Percentiles rank a stretch among this genome's conserved stretches.
Evolutionary conservation across 1,139 yeast genomes (phyloP).

Genomic region (Yamadazyma pseudoaaseri): DNA sequence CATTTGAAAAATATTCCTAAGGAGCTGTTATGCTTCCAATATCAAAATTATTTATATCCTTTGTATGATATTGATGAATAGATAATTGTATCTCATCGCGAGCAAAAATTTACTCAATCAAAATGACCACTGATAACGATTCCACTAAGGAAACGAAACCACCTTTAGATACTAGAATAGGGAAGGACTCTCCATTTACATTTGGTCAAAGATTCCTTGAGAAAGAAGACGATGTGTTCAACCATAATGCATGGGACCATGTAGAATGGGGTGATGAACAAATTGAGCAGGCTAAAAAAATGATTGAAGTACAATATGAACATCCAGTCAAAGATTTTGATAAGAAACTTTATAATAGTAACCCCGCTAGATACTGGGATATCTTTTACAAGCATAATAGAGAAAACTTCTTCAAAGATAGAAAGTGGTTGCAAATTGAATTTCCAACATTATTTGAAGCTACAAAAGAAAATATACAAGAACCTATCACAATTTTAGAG

Average conservation of each 20-base stretch:
- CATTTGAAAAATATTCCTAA: slow-evolving; percentile 1
- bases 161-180: slow-evolving; percentile 57
- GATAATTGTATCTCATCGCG: slow-evolving; percentile 8
- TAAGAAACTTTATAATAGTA: slow-evolving; percentile 70
- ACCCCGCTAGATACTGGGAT: slow-evolving; percentile 96
- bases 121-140: slow-evolving; percentile 4
- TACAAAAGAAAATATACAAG: slow-evolving; percentile 61
- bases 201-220: slow-evolving; percentile 84
- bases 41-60: slow-evolving; percentile 3
- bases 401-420: slow-evolving; percentile 92
- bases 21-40: slow-evolving; percentile 4
- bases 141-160: slow-evolving; percentile 17
- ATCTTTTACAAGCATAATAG: slow-evolving; percentile 85
- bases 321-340: slow-evolving; percentile 86
- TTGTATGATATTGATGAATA: slow-evolving; percentile 9
- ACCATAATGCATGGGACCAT: slow-evolving; percentile 97
- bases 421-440: slow-evolving; percentile 95
- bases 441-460: slow-evolving; percentile 83
- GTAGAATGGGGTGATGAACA: slow-evolving; percentile 98
- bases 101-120: no score
- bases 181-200: slow-evolving; percentile 86
- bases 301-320: slow-evolving; percentile 73
- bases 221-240: slow-evolving; percentile 79
- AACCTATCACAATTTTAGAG: slow-evolving; percentile 76
- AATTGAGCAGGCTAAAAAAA: slow-evolving; percentile 66